Evolutionary conservation across 2,329 filamentous ascomycete species (phyloP).

Genomic region (Akanthomyces muscarius): DNA sequence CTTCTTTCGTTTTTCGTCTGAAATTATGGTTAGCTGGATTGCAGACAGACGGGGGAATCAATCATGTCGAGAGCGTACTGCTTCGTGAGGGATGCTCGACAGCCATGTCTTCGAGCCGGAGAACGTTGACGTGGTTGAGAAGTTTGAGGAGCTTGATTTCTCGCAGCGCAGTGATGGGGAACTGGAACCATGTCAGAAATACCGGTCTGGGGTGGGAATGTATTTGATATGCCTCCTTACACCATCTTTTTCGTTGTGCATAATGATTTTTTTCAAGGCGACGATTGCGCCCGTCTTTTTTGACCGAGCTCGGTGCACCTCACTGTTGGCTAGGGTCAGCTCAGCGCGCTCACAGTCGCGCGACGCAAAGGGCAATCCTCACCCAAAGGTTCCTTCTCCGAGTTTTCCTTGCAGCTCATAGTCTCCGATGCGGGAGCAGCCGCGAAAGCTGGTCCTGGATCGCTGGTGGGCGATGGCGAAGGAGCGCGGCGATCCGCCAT

Average conservation of each 20-base stretch:
- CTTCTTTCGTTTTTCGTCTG: conserved; percentile 72
- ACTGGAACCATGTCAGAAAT: conserved; percentile 43
- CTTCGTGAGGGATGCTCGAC: conserved; percentile 70
- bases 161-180: conserved; percentile 95
- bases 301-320: conserved; percentile 86
- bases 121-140: conserved; percentile 83
- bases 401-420: conserved; percentile 81
- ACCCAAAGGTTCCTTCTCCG: conserved; percentile 94
- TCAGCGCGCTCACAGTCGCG: conserved; percentile 17
- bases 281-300: conserved; percentile 70
- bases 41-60: background rate
- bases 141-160: conserved; percentile 98
- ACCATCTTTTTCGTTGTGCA: conserved; percentile 99
- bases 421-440: conserved; percentile 78
- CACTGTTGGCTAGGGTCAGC: conserved; percentile 41
- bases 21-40: conserved; percentile 3
- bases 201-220: conserved; percentile 17
- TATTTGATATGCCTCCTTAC: conserved; percentile 41
- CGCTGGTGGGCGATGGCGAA: conserved; percentile 56
- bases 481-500: conserved; percentile 48
- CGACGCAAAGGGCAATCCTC: conserved; percentile 27
- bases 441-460: conserved; percentile 62
- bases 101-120: conserved; percentile 91
- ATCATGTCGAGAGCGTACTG: conserved; percentile 37
- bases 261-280: conserved; percentile 96